Base-by-base conservation (phyloP, 2,329 filamentous ascomycete species). In the Fusarium albosuccineum region DNA sequence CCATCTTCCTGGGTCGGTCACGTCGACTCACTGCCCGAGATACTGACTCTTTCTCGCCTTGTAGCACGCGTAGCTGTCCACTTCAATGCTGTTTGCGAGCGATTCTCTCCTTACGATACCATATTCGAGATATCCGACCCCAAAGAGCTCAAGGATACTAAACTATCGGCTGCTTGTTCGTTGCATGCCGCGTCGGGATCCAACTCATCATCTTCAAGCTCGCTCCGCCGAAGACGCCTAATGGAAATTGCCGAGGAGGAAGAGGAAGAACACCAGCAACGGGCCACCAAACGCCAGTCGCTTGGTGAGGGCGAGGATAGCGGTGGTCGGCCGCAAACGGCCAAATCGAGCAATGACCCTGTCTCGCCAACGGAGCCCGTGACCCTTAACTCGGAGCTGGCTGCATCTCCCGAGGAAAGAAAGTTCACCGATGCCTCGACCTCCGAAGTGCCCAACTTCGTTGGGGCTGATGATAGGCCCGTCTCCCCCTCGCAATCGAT, bases 241-340 rank as follows among this genome's bases (percentile, higher is more conserved):
- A 91, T 95, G 81, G 95, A 97, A 80, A 97, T 98, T 76, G 90
- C 91, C n/a, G 96, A 98, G 80, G 92, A 96, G 80, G 92, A 91
- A 55, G 93, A 97, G 75, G 94, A 97, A 73, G 88, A 90, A 63
- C 80, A 85, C 61, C 80, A 90, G 62, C 80, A 87, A 66, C 76
- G 77, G n/a, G 82, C 87, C 29, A 81, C 80, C 41, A 90, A 89
- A 73, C 82, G 87, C 56, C 84, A 89, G 72, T 89, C 86, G 2
- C 78, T 85, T 8, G 81, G 84, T 17, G 82, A 86, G 71, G 78
- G 79, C 37, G 80, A 86, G 72, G 77, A 79, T 48, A 71, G 72
- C 34, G 69, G 72, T 30, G 71, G 74, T 16, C 64, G 70, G 22
- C 66, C 73, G 10, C 64, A 73, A 36, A 66, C 73, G 5, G 66